Base-by-base conservation (phyloP, 495 filamentous ascomycete species). In the Hypoxylon cercidicola region DNA sequence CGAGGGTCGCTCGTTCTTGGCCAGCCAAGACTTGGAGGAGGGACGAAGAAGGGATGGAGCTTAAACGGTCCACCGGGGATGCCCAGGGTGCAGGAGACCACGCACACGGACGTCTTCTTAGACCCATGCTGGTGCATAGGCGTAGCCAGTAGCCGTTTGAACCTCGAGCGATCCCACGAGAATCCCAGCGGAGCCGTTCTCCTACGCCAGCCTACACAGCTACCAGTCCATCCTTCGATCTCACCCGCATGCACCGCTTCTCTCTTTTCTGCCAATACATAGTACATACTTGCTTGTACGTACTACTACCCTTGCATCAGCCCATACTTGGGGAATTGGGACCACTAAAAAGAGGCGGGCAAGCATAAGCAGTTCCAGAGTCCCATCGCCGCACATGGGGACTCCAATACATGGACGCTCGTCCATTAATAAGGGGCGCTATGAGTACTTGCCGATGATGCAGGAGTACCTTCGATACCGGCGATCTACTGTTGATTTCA, bases 381-480 rank as follows among this genome's bases (percentile, higher is more conserved):
- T 66, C 50, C 69, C 72, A 66, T 72, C 76, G 72, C 74, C 65
- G 73, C 77, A 79, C 71, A 74, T 77, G 72, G 70, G 71, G 75
- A 55, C 49, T 44, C 60, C 32, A 58, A 61, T 66, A 68, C 65
- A 63, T 79, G 68, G 70, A 65, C 72, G 74, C 64, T 70, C 62
- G 55, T 66, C 72, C 74, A 75, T 81, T 80, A 78, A 75, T 59
- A 80, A 75, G 80, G 75, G 78, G 69, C 69, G 78, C 70, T 80
- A 79, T 77, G 75, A 70, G 73, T 68, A 74, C 71, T 62, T 69
- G 59, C 65, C 62, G 67, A 64, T 62, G 70, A 76, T 73, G 68
- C 73, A 71, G 76, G 70, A 72, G 72, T 76, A 75, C 78, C 71
- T 78, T 73, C 78, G 79, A 82, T 81, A 72, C 79, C 70, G 72